Conservation (phyloP, 371 early-diverging fungal species). For the Mortierella sp. region DNA sequence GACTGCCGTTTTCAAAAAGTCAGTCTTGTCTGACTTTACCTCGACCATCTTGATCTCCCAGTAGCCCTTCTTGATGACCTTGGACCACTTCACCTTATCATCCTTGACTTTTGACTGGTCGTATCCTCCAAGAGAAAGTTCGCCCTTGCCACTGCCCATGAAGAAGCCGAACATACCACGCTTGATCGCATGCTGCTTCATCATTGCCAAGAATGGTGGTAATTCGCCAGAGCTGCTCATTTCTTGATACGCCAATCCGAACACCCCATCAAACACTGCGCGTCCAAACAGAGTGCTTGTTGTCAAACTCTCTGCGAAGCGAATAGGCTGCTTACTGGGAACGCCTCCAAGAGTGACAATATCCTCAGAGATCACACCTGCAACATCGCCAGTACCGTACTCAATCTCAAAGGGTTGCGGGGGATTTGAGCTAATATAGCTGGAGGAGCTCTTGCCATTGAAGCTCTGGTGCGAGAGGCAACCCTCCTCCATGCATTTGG, state of each 20-base stretch:
- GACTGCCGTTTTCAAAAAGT: slow-evolving; percentile 37
- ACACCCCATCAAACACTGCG: slow-evolving; percentile 75
- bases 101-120: slow-evolving; percentile 62
- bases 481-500: slow-evolving; percentile 59
- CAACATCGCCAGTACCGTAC: slow-evolving; percentile 76
- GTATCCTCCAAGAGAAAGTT: slow-evolving; percentile 78
- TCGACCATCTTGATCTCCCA: slow-evolving; percentile 81
- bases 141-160: slow-evolving; percentile 68
- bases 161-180: slow-evolving; percentile 81
- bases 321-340: slow-evolving; percentile 53
- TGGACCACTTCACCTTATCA: slow-evolving; percentile 72
- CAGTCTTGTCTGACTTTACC: slow-evolving; percentile 56
- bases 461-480: slow-evolving; percentile 62
- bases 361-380: slow-evolving; percentile 64
- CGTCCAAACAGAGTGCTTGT: slow-evolving; percentile 69
- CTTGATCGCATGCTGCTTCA: slow-evolving; percentile 70
- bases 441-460: slow-evolving; percentile 57
- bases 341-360: slow-evolving; percentile 65
- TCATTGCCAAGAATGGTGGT: slow-evolving; percentile 81
- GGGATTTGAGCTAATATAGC: slow-evolving; percentile 53
- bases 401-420: slow-evolving; percentile 63
- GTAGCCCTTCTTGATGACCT: slow-evolving; percentile 78
- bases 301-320: slow-evolving; percentile 67
- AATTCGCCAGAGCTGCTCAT: slow-evolving; percentile 63
- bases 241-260: slow-evolving; percentile 75